Evolutionary conservation across 257 asterid genomes (phyloP), one percentile per base, ranked within the genome.

Genomic region (Solanum gandarillasii): DNA sequence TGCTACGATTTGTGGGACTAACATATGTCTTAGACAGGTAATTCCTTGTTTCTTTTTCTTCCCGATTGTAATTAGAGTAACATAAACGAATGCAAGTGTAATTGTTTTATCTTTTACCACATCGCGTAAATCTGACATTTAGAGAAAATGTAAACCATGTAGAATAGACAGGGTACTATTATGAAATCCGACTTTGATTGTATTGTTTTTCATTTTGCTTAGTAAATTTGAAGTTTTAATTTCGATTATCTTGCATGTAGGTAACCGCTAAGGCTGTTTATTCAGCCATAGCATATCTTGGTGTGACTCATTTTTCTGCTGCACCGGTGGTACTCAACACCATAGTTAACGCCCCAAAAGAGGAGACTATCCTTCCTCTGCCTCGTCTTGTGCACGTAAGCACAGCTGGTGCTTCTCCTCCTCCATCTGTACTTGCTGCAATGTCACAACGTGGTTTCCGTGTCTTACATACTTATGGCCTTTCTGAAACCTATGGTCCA

Each of bases 381-480:
- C 98, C 99, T 72, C 98, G 93, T 14, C 86, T 89, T 6, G 98
- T 96, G 87, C 94, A 94, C 2, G 99, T 96, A 32, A 96, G 95
- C 98, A 96, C 99, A 11, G 99, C 99, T 1, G 99, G 99, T 23
- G 99, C 99, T 5, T 98, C 99, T 35, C 99, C 99, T 3, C 98
- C 99, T 12, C 99, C 99, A 41, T 88, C 98, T 0, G 90, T 96
- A 71, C 97, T 96, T 41, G 89, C 87, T 6, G 97, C 96, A 87
- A 96, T 96, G 98, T 91, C 97, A 0, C 91, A 92, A 23, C 95
- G 85, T 75, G 99, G 99, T 74, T 96, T 96, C 86, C 94, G 95
- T 52, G 98, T 96, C 12, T 23, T 98, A 0, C 99, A 96, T 93
- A 96, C 99, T 32, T 96, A 96, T 27, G 99, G 99, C 35, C 98